A percentile compares a stretch with the other conserved stretches of the same genome.
These are phyloP conservation scores for Tuber microsphaerosporum DNA, from an alignment of 495 filamentous ascomycete genomes.

Conservation along the genomic window DNA sequence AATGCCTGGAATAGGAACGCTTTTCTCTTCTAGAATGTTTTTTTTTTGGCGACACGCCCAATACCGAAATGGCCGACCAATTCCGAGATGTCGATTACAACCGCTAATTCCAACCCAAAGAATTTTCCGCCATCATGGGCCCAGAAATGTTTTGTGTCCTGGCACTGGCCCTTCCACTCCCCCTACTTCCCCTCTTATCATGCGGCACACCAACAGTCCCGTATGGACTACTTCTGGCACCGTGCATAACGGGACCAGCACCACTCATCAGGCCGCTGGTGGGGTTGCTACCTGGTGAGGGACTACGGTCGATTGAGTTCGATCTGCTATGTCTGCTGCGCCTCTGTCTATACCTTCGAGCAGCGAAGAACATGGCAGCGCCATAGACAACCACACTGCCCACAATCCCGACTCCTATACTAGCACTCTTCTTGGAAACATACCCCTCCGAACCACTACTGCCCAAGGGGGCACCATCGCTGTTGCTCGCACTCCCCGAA, in stretches of 20 bases:
- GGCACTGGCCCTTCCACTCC: slow-evolving; percentile 66
- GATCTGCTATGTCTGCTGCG: slow-evolving; percentile 71
- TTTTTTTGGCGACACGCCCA: slow-evolving; percentile 13
- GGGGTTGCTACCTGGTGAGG: slow-evolving; percentile 50
- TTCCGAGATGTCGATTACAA: slow-evolving; percentile 5
- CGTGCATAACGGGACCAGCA: slow-evolving; percentile 47
- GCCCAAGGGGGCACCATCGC: slow-evolving; percentile 39
- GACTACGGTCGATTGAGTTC: slow-evolving; percentile 56
- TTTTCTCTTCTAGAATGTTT: slow-evolving; percentile 18
- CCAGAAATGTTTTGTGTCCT: slow-evolving; percentile 64
- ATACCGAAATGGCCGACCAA: neutral
- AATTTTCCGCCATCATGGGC: slow-evolving; percentile 95
- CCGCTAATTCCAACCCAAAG: slow-evolving; percentile 88
- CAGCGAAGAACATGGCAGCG: slow-evolving; percentile 96
- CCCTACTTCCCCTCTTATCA: slow-evolving; percentile 61
- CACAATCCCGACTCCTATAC: slow-evolving; percentile 70
- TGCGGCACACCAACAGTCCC: slow-evolving; percentile 49
- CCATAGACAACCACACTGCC: slow-evolving; percentile 84
- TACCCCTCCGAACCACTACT: slow-evolving; percentile 43
- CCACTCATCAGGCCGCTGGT: slow-evolving; percentile 50
- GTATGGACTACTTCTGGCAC: slow-evolving; percentile 50
- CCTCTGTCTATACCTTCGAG: slow-evolving; percentile 84
- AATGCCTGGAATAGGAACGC: slow-evolving; percentile 27
- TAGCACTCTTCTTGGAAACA: slow-evolving; percentile 69
- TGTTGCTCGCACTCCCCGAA: slow-evolving; percentile 43